phyloP scores from a whole-genome alignment of 202 grass and related monocot genomes.

The Schoenoplectus triqueter region DNA sequence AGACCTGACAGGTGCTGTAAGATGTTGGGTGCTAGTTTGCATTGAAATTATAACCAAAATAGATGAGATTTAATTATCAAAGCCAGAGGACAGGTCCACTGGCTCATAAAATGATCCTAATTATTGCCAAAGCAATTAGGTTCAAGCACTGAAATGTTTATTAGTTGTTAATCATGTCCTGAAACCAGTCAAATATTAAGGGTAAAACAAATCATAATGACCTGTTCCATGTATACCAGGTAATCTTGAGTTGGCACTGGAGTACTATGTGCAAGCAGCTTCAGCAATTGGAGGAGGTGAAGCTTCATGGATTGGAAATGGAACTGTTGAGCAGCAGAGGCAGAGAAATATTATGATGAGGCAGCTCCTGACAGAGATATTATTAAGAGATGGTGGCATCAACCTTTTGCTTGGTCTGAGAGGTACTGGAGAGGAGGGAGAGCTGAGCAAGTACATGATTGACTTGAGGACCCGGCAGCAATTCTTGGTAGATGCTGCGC shows the following conservation, averaged over 20 bases:
- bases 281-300: conserved; percentile 89
- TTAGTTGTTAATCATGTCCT: not conserved
- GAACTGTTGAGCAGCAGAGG: conserved; percentile 71
- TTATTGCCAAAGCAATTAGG: conserved; percentile 8
- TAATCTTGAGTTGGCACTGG: conserved; percentile 82
- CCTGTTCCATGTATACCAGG: conserved; percentile 6
- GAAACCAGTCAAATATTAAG: conserved; percentile 13
- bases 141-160: not conserved
- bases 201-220: not conserved
- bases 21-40: not conserved
- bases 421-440: conserved; percentile 89
- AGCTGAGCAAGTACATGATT: conserved; percentile 86
- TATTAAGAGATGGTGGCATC: conserved; percentile 83
- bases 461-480: conserved; percentile 75
- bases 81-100: not conserved
- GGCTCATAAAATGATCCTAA: not conserved
- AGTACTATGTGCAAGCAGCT: conserved; percentile 93
- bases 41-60: not conserved
- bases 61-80: conserved; percentile 10
- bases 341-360: conserved; percentile 88
- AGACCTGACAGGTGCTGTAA: not conserved
- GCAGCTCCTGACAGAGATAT: conserved; percentile 85
- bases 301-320: conserved; percentile 66
- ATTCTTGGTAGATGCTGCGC: conserved; percentile 90
- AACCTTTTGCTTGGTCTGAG: conserved; percentile 87